Conservation (phyloP, 225 moss, liverwort and hornwort genomes). For the Antitrichia curtipendula region DNA sequence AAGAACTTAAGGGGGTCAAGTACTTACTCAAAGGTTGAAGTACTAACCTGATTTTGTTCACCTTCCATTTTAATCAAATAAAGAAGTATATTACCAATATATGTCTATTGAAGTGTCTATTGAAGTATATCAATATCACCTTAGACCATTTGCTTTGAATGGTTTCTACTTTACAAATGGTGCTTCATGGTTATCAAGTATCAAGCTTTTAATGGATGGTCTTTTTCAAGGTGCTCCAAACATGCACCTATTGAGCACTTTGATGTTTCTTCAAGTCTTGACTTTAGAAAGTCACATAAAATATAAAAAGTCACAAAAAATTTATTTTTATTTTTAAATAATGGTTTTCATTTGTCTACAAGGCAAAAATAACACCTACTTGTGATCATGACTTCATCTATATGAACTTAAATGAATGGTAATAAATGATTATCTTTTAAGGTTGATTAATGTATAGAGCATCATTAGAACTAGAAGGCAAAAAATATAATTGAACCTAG, state of each 20-base stretch:
- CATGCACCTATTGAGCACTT: neutral
- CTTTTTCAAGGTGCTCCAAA: too few relatives aligned
- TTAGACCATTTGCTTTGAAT: neutral
- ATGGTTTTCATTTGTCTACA: fast-evolving
- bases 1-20: too few relatives aligned
- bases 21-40: neutral
- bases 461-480: neutral
- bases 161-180: neutral
- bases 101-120: too few relatives aligned
- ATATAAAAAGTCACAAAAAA: too few relatives aligned
- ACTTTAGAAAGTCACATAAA: neutral
- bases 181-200: neutral
- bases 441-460: neutral
- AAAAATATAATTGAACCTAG: neutral
- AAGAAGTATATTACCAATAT: too few relatives aligned
- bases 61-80: neutral
- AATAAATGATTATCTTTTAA: neutral
- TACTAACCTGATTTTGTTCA: fast-evolving
- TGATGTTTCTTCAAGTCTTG: neutral
- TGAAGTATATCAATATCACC: neutral
- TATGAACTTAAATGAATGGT: neutral
- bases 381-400: neutral
- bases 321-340: too few relatives aligned
- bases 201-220: neutral
- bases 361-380: neutral